A percentile compares a stretch with the other conserved stretches of the same genome.
Evolutionary conservation across 176 grass and related monocot genomes (phyloP).

Genomic region (Carex littledalei): DNA sequence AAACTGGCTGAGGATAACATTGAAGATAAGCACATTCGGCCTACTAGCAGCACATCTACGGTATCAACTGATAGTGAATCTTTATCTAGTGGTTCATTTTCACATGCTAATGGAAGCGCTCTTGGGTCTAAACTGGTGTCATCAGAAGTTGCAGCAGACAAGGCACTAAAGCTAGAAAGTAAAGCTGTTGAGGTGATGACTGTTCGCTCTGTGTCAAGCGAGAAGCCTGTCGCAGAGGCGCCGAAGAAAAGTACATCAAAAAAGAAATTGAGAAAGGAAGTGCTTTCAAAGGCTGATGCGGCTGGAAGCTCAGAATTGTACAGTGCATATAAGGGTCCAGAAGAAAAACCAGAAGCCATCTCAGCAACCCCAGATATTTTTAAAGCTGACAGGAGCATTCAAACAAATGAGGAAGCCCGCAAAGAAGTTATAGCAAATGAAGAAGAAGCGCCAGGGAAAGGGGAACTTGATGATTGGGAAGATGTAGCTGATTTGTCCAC

Average conservation of each 20-base stretch:
- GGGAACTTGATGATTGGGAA: conserved; percentile 87
- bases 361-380: conserved; percentile 20
- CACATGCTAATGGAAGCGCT: conserved; percentile 18
- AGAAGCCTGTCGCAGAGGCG: conserved; percentile 48
- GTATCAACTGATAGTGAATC: conserved; percentile 16
- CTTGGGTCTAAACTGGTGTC: neutral
- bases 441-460: conserved; percentile 54
- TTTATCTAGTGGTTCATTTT: neutral
- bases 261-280: conserved; percentile 71
- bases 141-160: conserved; percentile 21
- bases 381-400: conserved; percentile 25
- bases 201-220: conserved; percentile 36
- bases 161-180: conserved; percentile 34
- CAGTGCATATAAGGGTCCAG: conserved; percentile 83
- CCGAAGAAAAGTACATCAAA: conserved; percentile 40
- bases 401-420: conserved; percentile 27
- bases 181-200: conserved; percentile 17
- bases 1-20: neutral
- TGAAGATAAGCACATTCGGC: conserved; percentile 17
- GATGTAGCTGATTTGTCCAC: conserved; percentile 82
- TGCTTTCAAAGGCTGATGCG: conserved; percentile 92
- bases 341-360: conserved; percentile 48
- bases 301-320: conserved; percentile 86
- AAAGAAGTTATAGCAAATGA: conserved; percentile 31
- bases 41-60: conserved; percentile 16